Evolutionary conservation across 257 asterid genomes (phyloP).

Genomic region (Solanum virginianum): DNA sequence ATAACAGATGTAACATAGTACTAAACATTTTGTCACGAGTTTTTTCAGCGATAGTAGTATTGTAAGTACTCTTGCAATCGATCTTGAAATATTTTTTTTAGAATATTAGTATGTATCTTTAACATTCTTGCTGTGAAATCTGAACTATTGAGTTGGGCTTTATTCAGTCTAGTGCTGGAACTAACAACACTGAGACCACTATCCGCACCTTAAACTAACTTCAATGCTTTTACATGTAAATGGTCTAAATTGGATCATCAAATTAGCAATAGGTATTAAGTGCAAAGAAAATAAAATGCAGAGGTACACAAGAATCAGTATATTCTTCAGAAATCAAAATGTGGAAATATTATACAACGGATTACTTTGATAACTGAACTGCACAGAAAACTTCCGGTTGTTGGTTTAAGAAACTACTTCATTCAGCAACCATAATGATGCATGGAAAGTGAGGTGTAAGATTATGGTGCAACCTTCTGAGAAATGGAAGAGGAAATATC

Average conservation of each 20-base stretch:
- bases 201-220: not conserved
- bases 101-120: not conserved
- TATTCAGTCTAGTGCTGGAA: not conserved
- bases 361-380: not conserved
- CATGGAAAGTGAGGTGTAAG: not conserved
- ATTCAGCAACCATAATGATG: not conserved
- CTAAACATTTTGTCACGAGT: not conserved
- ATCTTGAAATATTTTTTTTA: not conserved
- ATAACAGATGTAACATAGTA: not conserved
- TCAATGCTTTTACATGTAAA: not conserved
- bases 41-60: not conserved
- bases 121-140: not conserved
- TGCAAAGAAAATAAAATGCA: not conserved
- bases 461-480: not conserved
- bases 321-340: not conserved
- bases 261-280: not conserved
- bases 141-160: not conserved
- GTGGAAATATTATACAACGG: not conserved
- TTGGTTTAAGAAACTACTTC: not conserved
- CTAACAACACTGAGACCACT: not conserved
- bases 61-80: not conserved
- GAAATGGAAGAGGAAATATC: not conserved
- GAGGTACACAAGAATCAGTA: not conserved
- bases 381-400: not conserved
- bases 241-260: not conserved